phyloP scores from a whole-genome alignment of 164 flowering plant genomes.

The Tinospora cordifolia region DNA sequence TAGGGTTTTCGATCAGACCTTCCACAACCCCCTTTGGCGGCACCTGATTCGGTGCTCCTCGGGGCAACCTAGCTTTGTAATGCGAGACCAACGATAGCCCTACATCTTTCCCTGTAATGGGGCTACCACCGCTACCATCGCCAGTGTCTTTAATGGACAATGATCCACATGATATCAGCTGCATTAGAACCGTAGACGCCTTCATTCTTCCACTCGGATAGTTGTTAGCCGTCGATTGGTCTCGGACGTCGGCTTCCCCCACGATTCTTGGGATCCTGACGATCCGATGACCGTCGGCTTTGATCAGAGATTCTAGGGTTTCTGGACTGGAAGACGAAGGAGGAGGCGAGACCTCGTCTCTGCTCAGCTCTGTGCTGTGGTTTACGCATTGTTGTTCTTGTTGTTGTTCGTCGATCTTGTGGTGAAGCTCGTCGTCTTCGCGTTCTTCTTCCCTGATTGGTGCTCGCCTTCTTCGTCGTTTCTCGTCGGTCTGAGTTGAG shows the following conservation, averaged over 20 bases:
- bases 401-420: too few relatives aligned
- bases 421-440: background rate
- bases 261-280: slow-evolving; percentile 13
- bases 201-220: slow-evolving; percentile 38
- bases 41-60: slow-evolving; percentile 29
- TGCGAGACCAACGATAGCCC: slow-evolving; percentile 56
- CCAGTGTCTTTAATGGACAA: slow-evolving; percentile 59
- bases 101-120: slow-evolving; percentile 37
- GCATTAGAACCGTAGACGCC: slow-evolving; percentile 76
- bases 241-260: slow-evolving; percentile 17
- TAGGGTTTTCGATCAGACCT: slow-evolving; percentile 19
- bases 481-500: slow-evolving; percentile 77
- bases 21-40: slow-evolving; percentile 12
- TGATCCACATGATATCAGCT: slow-evolving; percentile 82
- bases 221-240: slow-evolving; percentile 30
- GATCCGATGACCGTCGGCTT: slow-evolving; percentile 52
- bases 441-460: slow-evolving; percentile 27
- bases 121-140: slow-evolving; percentile 25
- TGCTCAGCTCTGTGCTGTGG: slow-evolving; percentile 43
- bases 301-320: slow-evolving; percentile 66
- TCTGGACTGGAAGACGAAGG: slow-evolving; percentile 91
- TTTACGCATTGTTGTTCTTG: background rate
- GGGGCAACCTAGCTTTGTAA: slow-evolving; percentile 42
- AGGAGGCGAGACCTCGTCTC: slow-evolving; percentile 82
- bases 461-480: slow-evolving; percentile 28